Base-by-base conservation (phyloP, 192 early-diverging fungal genomes). In the Gorgonomyces haynaldii region DNA sequence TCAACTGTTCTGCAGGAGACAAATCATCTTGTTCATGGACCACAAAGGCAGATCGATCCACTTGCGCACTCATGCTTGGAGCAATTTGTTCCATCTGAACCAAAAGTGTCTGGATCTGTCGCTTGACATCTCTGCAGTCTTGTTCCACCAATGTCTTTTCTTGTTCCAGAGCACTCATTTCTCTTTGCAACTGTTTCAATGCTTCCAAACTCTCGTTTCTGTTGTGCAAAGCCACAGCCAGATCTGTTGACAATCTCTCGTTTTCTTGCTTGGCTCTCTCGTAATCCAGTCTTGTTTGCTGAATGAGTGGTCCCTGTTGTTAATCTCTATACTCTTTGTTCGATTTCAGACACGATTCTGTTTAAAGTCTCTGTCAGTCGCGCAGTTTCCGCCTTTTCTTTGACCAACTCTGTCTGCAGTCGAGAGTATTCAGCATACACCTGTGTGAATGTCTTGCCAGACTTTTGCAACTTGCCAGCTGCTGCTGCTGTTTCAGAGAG, bases 381-480 rank as follows among this genome's bases (percentile, higher is more conserved):
- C 4, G 50, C 50, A 3, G 65, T 61, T 36, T 82, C 80, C 0
- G 51, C 30, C 23, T 69, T 65, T 25, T 71, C 67, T 13, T 45
- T 54, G 16, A 50, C 24, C 35, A 75, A 56, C n/a, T 66, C 59
- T 24, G 58, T 62, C 48, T 79, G 70, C 10, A 79, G 60, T 19
- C 62, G 65, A 17, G 70, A 46, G 48, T 77, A 76, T 8, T 79
- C 74, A 26, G 76, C 44, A 43, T 75, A 80, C 35, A 79, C 67
- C 57, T 82, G 66, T 20, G 80, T 82, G 17, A 82, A 70, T 22
- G 69, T 70, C 45, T 78, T 61, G 27, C 68, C 64, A 17, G 57
- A 25, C 20, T 64, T 62, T 45, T 76, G 64, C 41, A 74, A 24
- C 19, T 60, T 50, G 6, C 62, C 45, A 0, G 72, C 76, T 2